A percentile compares a stretch with the other conserved stretches of the same genome.
phyloP scores from a whole-genome alignment of 176 grass and related monocot genomes.

The Oropetium thomaeum region DNA sequence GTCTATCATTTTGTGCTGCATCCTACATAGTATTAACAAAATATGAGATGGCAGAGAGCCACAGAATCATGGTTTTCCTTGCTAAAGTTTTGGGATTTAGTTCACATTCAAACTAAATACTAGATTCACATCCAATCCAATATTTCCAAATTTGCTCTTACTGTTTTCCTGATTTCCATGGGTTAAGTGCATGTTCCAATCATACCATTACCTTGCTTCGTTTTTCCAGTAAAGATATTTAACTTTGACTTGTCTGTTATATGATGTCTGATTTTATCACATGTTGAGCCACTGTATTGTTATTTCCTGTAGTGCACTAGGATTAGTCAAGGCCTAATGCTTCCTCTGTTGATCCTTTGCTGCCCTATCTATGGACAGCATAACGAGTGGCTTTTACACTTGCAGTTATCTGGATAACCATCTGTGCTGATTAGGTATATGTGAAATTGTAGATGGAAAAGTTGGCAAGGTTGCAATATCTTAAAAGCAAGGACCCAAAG shows the following conservation, averaged over 20 bases:
- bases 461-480: constrained; percentile 87
- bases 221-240: not conserved
- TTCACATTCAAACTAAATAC: not conserved
- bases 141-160: not conserved
- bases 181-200: constrained; percentile 21
- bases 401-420: constrained; percentile 42
- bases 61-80: not conserved
- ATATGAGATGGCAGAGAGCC: not conserved
- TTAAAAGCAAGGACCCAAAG: constrained; percentile 89
- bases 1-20: not conserved
- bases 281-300: constrained; percentile 13
- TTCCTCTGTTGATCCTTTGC: constrained; percentile 25
- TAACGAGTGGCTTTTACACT: constrained; percentile 28
- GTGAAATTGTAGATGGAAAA: constrained; percentile 92
- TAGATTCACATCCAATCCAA: not conserved
- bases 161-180: not conserved
- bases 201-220: not conserved
- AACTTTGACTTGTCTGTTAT: too few relatives aligned
- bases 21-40: constrained; percentile 11
- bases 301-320: constrained; percentile 24
- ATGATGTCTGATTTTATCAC: constrained; percentile 25
- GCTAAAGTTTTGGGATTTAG: not conserved
- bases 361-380: constrained; percentile 22
- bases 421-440: constrained; percentile 45
- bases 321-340: constrained; percentile 2